Base-by-base conservation (phyloP, 148 eudicot genomes). In the Rhododendron kiyosumense region DNA sequence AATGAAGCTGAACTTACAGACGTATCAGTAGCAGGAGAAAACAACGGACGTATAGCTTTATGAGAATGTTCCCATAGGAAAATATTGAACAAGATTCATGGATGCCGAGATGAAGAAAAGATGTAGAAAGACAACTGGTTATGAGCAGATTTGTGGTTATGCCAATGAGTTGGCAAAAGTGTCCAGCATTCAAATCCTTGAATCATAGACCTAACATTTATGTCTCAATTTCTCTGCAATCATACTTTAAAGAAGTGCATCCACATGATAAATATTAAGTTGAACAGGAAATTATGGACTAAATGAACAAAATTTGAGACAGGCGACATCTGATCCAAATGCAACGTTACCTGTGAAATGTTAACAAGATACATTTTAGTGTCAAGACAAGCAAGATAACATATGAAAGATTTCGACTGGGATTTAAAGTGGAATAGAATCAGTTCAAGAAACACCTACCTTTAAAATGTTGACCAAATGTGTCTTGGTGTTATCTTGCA, bases 401-500 rank as follows among this genome's bases (percentile, higher is more conserved):
- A 86, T 57, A 52, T 30, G 65, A 7, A 46, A 61, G 24, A 69
- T 5, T 22, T 22, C 22, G 46, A 13, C 61, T 77, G n/a, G 32
- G 18, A 32, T 7, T 67, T 24, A 17, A 45, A 59, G 14, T 34
- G 30, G 36, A 59, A 81, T 22, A 28, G 28, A 59, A 81, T 22
- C 30, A 59, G 73, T 59, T 59, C 78, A 54, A 74, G 57, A 78
- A 57, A 43, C 7, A 28, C 24, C n/a, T 88, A 93, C 96, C 96
- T 93, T 93, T 86, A 93, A 89, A 82, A 91, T 63, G 81, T 93
- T 93, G 82, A 91, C 90, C 81, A 92, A 93, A 87, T 92, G 89
- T 57, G 83, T 11, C 82, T 90, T 88, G 22, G 65, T 83, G 91
- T 87, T 88, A 88, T 93, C 96, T 90, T 93, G 96, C 78, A 93